Base-by-base conservation (phyloP, 805 yeast genomes). In the Lachancea meyersii region DNA sequence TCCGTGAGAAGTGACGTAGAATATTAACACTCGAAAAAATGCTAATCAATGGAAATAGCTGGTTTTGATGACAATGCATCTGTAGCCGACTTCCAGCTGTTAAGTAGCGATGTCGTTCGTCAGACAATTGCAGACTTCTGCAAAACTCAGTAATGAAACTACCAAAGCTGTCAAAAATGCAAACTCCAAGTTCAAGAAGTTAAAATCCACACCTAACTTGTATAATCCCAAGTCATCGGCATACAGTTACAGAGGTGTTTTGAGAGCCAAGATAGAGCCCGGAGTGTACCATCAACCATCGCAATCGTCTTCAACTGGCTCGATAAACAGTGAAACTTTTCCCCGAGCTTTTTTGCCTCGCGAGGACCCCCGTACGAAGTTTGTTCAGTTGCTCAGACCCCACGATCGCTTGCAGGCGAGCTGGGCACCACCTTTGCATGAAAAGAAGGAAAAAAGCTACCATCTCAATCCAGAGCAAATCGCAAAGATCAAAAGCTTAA, bases 271-370 rank as follows among this genome's bases (percentile, higher is more conserved):
- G 40, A 65, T 74, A 16, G 76, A 80, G 1, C 67, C 72, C 19
- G 91, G 91, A 4, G 64, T 85, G 21, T 75, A 78, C 31, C 70
- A 68, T 53, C 71, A 75, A 48, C 80, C 80, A 16, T 74, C 86
- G 32, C 88, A 87, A 19, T 75, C 89, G 3, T 73, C 83, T 11
- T 70, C 81, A 21, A 63, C 74, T 10, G 65, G 71, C 44, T 65
- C 76, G 61, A 45, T 61, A 48, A 61, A 73, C 67, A 58, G 59
- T 43, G 68, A 63, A 48, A 59, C 64, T 2, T 80, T 93, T 2
- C 94, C 95, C 14, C 71, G 70, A 40, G 77, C 80, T 2, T 86
- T 86, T 58, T 61, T 86, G 44, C 87, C 93, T 9, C 49, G 64
- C 5, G 63, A 61, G 32, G 86, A 84, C 55, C 77, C 79, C 33